Conservation (phyloP, 2,329 filamentous ascomycete species). For the Penicillium digitatum region DNA sequence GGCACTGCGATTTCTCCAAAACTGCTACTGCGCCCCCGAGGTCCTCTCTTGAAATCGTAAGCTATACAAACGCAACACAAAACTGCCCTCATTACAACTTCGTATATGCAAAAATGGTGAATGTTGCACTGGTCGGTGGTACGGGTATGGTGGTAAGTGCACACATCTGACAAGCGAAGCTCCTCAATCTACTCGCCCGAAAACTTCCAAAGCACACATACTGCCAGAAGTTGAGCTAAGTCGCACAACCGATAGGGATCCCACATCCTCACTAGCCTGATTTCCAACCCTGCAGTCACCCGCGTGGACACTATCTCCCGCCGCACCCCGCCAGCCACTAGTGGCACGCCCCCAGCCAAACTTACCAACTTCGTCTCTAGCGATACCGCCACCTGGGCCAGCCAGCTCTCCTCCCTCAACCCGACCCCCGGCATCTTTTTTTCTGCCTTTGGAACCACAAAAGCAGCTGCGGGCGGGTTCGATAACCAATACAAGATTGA, state of each 20-base stretch:
- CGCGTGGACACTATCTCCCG: slow-evolving; percentile 47
- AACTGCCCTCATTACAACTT: background rate
- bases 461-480: slow-evolving; percentile 67
- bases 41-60: background rate
- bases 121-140: slow-evolving; percentile 44
- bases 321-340: slow-evolving; percentile 37
- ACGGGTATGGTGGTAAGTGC: slow-evolving; percentile 51
- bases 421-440: slow-evolving; percentile 64
- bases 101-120: slow-evolving; percentile 37
- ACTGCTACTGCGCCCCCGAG: background rate
- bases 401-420: slow-evolving; percentile 53
- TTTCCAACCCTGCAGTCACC: slow-evolving; percentile 37
- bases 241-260: slow-evolving; percentile 56
- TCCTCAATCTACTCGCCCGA: background rate
- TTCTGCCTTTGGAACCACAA: slow-evolving; percentile 76
- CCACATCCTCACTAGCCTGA: slow-evolving; percentile 62
- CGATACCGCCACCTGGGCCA: slow-evolving; percentile 67
- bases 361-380: slow-evolving; percentile 63
- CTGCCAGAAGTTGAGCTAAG: slow-evolving; percentile 8
- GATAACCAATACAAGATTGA: slow-evolving; percentile 83
- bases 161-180: background rate
- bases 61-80: background rate
- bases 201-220: background rate
- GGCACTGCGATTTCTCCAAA: background rate
- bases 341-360: slow-evolving; percentile 54